Conservation (phyloP, 805 yeast genomes). For the Candida silvicultrix region DNA sequence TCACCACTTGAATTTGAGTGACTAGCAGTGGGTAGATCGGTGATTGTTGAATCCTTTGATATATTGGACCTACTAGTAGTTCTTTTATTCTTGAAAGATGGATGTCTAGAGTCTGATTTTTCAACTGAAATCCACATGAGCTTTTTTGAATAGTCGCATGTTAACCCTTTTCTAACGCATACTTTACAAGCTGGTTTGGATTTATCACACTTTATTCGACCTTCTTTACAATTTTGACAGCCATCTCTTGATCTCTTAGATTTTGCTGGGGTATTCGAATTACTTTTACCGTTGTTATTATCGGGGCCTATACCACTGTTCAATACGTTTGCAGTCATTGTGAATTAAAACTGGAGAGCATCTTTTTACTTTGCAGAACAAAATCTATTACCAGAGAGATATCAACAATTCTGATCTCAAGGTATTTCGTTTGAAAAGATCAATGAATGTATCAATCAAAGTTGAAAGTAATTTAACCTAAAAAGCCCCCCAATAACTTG, state of each 20-base stretch:
- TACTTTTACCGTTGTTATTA: neutral
- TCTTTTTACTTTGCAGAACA: neutral
- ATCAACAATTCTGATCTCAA: too few species aligned
- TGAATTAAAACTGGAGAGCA: neutral
- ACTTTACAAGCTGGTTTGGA: constrained; percentile 1
- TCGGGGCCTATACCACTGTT: neutral
- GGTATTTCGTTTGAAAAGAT: too few species aligned
- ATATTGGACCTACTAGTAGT: neutral
- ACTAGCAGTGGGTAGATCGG: neutral
- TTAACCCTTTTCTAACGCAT: neutral
- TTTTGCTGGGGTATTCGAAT: neutral
- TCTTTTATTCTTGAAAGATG: constrained; percentile 6
- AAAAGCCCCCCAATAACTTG: too few species aligned
- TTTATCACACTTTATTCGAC: constrained; percentile 1
- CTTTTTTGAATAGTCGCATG: constrained; percentile 7
- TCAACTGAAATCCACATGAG: constrained; percentile 7
- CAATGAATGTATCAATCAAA: too few species aligned
- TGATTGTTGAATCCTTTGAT: neutral
- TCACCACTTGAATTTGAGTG: too few species aligned
- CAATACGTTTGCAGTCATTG: neutral
- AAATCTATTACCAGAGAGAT: too few species aligned
- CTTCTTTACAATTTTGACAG: constrained; percentile 1
- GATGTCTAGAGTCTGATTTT: constrained; percentile 8
- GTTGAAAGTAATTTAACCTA: too few species aligned
- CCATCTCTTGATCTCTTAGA: constrained; percentile 1